Base-by-base conservation (phyloP, 371 early-diverging fungal species). In the Syncephalis plumigaleata region DNA sequence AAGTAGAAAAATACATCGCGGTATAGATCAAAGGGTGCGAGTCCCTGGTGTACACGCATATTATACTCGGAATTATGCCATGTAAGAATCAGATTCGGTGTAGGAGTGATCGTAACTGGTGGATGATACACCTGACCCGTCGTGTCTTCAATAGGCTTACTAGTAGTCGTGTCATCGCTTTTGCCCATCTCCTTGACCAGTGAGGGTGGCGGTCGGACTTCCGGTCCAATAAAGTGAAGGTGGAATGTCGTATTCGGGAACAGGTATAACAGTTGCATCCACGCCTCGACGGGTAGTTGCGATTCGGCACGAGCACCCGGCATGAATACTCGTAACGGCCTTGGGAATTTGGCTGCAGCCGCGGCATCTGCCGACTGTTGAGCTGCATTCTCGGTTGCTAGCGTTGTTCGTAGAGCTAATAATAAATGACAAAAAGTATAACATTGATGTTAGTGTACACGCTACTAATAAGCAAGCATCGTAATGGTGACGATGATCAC, bases 171-270 rank as follows among this genome's bases (percentile, higher is more conserved):
- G 39, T 60, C 55, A 5, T 52, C 50, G 24, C 56, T n/a, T 56
- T 37, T 60, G 56, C 18, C 56, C 57, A 13, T 51, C 37, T 15
- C 56, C 56, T 51, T 56, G 54, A 8, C 56, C 51, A 31, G 31
- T 31, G 31, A 4, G 11, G 31, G 31, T 2, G 82, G 65, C 40
- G 81, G 75, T 36, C 79, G 66, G 36, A 79, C 71, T 56, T 87
- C 84, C 13, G 87, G 87, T 8, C 87, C 87, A 38, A 87, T 63
- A 58, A 87, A 84, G 51, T 81, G 75, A n/a, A 84, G 58, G 53
- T 79, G 80, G 68, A 87, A 76, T 11, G 81, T 72, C 15, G 77
- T 76, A 23, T 68, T 63, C 15, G 87, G 87, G 61, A 87, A 80
- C 45, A 85, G 57, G 44, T 84, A 79, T 11, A 76, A 71, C 22